Conservation (phyloP, 495 filamentous ascomycete genomes). For the Penicillium cosmopolitanum region DNA sequence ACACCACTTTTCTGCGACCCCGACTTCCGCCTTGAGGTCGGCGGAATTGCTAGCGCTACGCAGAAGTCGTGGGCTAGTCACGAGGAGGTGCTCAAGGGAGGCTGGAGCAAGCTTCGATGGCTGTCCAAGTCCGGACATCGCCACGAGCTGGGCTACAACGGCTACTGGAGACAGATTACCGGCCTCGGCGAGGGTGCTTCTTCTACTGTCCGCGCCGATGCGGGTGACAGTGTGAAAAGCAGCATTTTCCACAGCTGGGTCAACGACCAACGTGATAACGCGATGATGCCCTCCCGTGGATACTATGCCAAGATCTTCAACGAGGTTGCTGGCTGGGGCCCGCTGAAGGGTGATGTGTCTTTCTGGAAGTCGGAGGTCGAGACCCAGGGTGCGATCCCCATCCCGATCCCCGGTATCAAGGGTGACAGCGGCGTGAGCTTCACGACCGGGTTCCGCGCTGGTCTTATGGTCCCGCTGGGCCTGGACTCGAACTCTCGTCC, state of each 20-base stretch:
- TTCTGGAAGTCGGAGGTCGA: conserved; percentile 90
- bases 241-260: conserved; percentile 81
- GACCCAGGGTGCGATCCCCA: conserved; percentile 69
- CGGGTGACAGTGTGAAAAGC: conserved; percentile 90
- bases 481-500: conserved; percentile 53
- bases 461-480: conserved; percentile 64
- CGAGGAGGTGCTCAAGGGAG: conserved; percentile 86
- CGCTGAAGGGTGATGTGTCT: conserved; percentile 82
- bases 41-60: conserved; percentile 77
- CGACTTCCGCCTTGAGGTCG: conserved; percentile 72
- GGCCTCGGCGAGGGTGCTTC: conserved; percentile 73
- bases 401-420: conserved; percentile 67
- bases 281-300: conserved; percentile 79
- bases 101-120: conserved; percentile 75
- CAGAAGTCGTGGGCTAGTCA: conserved; percentile 91
- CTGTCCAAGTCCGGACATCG: conserved; percentile 59
- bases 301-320: conserved; percentile 74
- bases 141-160: conserved; percentile 79
- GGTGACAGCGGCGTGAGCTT: conserved; percentile 76
- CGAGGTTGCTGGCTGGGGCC: conserved; percentile 86
- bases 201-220: conserved; percentile 77
- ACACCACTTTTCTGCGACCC: conserved; percentile 83
- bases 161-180: conserved; percentile 87
- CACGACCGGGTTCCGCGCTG: conserved; percentile 64
- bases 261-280: conserved; percentile 76